A percentile compares a stretch with the other conserved stretches of the same genome.
phyloP scores from a whole-genome alignment of 352 stramenopile genomes.

The Thalassiosira exigua region DNA sequence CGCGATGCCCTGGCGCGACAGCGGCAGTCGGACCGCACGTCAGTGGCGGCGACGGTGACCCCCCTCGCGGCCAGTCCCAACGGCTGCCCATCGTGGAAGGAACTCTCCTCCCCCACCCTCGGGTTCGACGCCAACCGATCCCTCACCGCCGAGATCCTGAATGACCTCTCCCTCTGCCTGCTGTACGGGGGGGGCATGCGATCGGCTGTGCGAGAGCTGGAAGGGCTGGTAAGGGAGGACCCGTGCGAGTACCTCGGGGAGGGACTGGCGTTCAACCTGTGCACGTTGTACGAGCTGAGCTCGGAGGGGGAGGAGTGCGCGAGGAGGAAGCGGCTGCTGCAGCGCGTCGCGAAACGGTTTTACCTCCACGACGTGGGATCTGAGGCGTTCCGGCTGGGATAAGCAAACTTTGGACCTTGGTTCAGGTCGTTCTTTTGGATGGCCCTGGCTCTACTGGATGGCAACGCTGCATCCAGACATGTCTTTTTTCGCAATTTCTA shows the following conservation, averaged over 20 bases:
- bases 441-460: too few relatives aligned
- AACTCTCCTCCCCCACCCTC: constrained; percentile 33
- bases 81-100: constrained; percentile 36
- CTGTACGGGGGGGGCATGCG: constrained; percentile 71
- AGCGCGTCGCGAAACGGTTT: constrained; percentile 76
- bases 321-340: constrained; percentile 67
- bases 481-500: too few relatives aligned
- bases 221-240: constrained; percentile 72
- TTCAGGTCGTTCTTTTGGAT: too few relatives aligned
- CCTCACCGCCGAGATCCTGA: constrained; percentile 52
- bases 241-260: constrained; percentile 71
- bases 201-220: constrained; percentile 67
- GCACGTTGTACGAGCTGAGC: constrained; percentile 78
- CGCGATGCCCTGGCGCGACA: constrained; percentile 48
- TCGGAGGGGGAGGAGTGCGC: constrained; percentile 60
- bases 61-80: neutral
- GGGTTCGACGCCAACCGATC: constrained; percentile 42
- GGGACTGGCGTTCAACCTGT: constrained; percentile 75
- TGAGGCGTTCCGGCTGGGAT: too few relatives aligned
- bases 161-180: constrained; percentile 69
- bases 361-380: constrained; percentile 78
- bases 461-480: too few relatives aligned
- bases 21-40: neutral
- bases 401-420: too few relatives aligned
- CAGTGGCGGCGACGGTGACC: neutral